phyloP scores from a whole-genome alignment of 129 eudicot species.

The Oenanthe sinensis region DNA sequence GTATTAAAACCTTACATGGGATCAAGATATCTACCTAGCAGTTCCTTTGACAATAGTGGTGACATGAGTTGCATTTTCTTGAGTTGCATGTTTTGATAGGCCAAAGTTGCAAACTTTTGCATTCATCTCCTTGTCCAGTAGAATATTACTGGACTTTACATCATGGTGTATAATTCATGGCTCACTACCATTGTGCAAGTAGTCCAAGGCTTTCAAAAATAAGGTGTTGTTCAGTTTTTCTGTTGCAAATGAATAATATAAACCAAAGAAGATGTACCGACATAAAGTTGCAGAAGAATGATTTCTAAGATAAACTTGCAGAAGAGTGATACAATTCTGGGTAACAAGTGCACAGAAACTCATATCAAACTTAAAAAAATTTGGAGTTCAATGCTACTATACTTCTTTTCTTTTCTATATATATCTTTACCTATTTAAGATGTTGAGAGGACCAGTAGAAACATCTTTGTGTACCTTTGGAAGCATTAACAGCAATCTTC shows the following conservation, averaged over 20 bases:
- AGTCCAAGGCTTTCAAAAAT: slow-evolving; percentile 64
- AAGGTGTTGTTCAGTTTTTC: neutral
- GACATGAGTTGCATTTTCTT: too few species aligned
- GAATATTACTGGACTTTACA: too few species aligned
- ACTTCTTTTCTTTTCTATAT: neutral
- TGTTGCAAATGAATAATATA: neutral
- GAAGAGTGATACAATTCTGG: neutral
- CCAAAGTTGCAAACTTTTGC: too few species aligned
- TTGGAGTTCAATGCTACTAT: neutral
- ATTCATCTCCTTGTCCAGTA: too few species aligned
- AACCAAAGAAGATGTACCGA: neutral
- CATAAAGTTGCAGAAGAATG: too few species aligned
- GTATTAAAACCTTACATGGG: too few species aligned
- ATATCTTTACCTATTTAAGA: neutral
- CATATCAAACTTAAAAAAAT: neutral
- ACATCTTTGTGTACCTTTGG: too few species aligned
- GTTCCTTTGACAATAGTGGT: too few species aligned
- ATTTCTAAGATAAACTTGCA: neutral
- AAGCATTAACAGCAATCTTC: slow-evolving; percentile 89
- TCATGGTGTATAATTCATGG: too few species aligned
- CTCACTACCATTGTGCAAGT: slow-evolving; percentile 76
- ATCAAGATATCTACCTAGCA: too few species aligned
- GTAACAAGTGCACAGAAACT: neutral
- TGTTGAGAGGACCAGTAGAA: neutral
- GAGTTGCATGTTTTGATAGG: too few species aligned